phyloP scores from a whole-genome alignment of 2,329 filamentous ascomycete genomes.

The Tolypocladium tundrense region DNA sequence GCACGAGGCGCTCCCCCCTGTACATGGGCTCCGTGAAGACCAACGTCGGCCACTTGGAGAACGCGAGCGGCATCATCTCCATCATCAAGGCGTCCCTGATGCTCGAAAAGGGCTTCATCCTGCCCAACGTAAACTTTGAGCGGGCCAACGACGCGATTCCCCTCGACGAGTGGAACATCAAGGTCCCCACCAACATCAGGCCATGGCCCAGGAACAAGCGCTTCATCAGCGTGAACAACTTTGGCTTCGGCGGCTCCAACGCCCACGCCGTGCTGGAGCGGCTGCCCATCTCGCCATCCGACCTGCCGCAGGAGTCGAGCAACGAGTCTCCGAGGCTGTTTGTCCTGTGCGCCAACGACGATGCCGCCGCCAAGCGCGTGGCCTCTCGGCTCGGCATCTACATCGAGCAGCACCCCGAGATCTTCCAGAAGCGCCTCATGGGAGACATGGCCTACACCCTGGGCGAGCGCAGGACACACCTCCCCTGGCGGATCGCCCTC shows the following conservation, averaged over 20 bases:
- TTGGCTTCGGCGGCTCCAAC: constrained; percentile 37
- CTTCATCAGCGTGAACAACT: constrained; percentile 39
- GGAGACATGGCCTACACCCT: constrained; percentile 38
- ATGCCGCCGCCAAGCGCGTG: constrained; percentile 19
- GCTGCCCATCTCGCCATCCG: background rate
- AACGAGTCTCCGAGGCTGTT: constrained; percentile 25
- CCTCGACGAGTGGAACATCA: constrained; percentile 38
- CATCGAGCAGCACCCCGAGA: constrained; percentile 29
- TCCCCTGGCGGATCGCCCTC: constrained; percentile 33
- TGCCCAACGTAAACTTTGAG: constrained; percentile 40
- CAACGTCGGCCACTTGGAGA: constrained; percentile 42
- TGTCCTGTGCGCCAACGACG: constrained; percentile 28
- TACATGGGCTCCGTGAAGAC: constrained; percentile 40
- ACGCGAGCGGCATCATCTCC: constrained; percentile 37
- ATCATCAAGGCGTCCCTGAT: constrained; percentile 42
- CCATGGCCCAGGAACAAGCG: constrained; percentile 39
- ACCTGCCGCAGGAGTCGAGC: background rate
- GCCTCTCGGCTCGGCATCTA: constrained; percentile 23
- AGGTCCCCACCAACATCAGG: constrained; percentile 30
- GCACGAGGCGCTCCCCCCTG: constrained; percentile 29
- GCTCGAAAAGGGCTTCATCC: constrained; percentile 38
- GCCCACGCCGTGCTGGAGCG: constrained; percentile 29
- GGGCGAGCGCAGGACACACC: constrained; percentile 30
- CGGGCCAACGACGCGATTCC: constrained; percentile 37
- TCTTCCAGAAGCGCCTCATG: constrained; percentile 32